A percentile compares a stretch with the other conserved stretches of the same genome.
These are phyloP conservation scores for Lyophyllum semitale DNA, from an alignment of 768 basidiomycete genomes.

Conservation along the genomic window DNA sequence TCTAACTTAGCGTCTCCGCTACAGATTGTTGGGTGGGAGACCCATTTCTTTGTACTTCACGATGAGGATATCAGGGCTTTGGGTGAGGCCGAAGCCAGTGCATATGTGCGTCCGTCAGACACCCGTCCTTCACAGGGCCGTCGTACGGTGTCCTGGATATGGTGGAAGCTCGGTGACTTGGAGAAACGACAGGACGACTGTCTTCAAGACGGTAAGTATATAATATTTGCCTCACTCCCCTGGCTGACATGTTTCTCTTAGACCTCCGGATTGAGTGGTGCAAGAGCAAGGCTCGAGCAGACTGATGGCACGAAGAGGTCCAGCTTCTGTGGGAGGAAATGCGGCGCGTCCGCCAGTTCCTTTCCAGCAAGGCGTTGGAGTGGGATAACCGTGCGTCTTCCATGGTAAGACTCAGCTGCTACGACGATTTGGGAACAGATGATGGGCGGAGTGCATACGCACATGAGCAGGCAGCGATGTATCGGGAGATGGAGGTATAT, in stretches of 20 bases:
- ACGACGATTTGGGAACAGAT: background rate
- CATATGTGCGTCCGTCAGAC: no score
- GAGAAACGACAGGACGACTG: no score
- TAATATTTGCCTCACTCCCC: no score
- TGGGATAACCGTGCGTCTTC: background rate
- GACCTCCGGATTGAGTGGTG: slow-evolving; percentile 14
- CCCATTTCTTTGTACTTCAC: slow-evolving; percentile 4
- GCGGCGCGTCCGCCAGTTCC: background rate
- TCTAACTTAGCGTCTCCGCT: background rate
- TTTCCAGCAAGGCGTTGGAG: background rate
- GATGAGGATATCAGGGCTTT: slow-evolving; percentile 13
- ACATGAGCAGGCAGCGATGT: background rate
- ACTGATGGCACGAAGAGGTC: background rate
- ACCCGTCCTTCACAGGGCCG: no score
- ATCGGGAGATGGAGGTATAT: background rate
- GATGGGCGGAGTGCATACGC: background rate
- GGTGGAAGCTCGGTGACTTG: no score
- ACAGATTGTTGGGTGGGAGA: slow-evolving; percentile 2
- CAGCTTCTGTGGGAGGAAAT: background rate
- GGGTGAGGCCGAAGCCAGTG: background rate
- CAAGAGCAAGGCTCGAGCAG: slow-evolving; percentile 4
- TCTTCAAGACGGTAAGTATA: no score
- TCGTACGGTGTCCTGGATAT: no score
- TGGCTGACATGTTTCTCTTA: background rate
- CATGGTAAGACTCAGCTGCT: background rate